A percentile compares a stretch with the other conserved stretches of the same genome.
Evolutionary conservation across 345 rosid species (phyloP).

Genomic region (Triadica sebifera): DNA sequence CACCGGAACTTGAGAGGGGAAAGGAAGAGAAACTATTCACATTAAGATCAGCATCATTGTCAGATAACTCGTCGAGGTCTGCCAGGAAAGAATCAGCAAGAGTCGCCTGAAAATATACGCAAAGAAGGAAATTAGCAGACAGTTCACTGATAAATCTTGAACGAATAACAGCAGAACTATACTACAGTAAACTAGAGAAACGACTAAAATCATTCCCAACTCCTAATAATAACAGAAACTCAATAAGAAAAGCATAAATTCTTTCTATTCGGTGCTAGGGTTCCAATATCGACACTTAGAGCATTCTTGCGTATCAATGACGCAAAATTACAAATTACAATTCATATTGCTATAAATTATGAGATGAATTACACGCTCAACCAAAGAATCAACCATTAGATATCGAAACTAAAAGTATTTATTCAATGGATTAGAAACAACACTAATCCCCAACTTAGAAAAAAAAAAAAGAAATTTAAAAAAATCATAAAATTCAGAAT

Average conservation of each 20-base stretch:
- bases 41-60: conserved; percentile 66
- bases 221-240: background rate
- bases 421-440: background rate
- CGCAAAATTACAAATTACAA: too few species aligned
- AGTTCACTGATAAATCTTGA: background rate
- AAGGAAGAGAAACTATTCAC: conserved; percentile 34
- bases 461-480: background rate
- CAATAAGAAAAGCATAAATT: background rate
- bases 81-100: conserved; percentile 93
- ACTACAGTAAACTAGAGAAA: background rate
- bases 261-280: background rate
- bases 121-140: conserved; percentile 7
- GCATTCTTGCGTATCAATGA: background rate
- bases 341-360: background rate
- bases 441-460: background rate
- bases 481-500: background rate
- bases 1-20: background rate
- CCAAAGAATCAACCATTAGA: background rate
- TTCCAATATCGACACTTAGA: background rate
- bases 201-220: background rate
- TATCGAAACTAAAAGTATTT: background rate
- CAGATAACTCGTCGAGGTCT: conserved; percentile 93
- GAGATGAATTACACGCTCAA: background rate
- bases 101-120: conserved; percentile 53
- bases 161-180: background rate